Percentiles rank a stretch among this genome's conserved stretches.
Evolutionary conservation across 2,329 filamentous ascomycete species (phyloP).

Genomic region (Botrytis medusae): DNA sequence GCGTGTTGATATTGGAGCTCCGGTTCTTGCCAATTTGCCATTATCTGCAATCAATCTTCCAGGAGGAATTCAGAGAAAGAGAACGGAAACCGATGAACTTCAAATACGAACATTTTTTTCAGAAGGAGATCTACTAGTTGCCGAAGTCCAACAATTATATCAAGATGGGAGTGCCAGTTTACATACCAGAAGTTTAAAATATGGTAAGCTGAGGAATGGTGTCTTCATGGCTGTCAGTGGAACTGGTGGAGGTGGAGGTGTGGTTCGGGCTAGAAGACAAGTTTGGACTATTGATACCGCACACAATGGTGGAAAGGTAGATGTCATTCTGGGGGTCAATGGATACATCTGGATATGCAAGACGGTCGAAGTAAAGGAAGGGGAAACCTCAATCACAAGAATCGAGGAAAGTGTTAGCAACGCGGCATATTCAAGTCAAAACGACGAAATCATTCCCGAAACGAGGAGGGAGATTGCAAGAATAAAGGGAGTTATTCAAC

Average conservation of each 20-base stretch:
- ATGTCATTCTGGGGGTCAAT: slow-evolving; percentile 90
- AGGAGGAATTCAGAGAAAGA: slow-evolving; percentile 84
- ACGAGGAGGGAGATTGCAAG: slow-evolving; percentile 87
- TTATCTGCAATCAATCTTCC: slow-evolving; percentile 92
- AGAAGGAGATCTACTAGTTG: slow-evolving; percentile 90
- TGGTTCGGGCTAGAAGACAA: slow-evolving; percentile 80
- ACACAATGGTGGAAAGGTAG: slow-evolving; percentile 63
- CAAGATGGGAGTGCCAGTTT: slow-evolving; percentile 82
- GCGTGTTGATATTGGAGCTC: slow-evolving; percentile 91
- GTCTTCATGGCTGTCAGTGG: slow-evolving; percentile 82
- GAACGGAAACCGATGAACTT: slow-evolving; percentile 93
- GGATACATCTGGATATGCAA: slow-evolving; percentile 96
- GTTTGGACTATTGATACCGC: slow-evolving; percentile 74
- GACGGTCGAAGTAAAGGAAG: slow-evolving; percentile 64
- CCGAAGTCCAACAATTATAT: slow-evolving; percentile 89
- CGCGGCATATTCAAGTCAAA: slow-evolving; percentile 92
- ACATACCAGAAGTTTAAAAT: slow-evolving; percentile 87
- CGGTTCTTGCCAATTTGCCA: slow-evolving; percentile 80
- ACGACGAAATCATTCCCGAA: slow-evolving; percentile 74
- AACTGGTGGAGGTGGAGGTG: slow-evolving; percentile 74
- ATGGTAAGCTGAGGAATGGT: slow-evolving; percentile 93
- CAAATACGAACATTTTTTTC: slow-evolving; percentile 97
- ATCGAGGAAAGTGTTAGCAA: slow-evolving; percentile 84
- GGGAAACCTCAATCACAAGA: slow-evolving; percentile 64
- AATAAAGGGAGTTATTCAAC: slow-evolving; percentile 76